Percentiles rank a stretch among this genome's conserved stretches.
Conservation (phyloP, 768 basidiomycete species). For the Phylloporus rhodoxanthus region DNA sequence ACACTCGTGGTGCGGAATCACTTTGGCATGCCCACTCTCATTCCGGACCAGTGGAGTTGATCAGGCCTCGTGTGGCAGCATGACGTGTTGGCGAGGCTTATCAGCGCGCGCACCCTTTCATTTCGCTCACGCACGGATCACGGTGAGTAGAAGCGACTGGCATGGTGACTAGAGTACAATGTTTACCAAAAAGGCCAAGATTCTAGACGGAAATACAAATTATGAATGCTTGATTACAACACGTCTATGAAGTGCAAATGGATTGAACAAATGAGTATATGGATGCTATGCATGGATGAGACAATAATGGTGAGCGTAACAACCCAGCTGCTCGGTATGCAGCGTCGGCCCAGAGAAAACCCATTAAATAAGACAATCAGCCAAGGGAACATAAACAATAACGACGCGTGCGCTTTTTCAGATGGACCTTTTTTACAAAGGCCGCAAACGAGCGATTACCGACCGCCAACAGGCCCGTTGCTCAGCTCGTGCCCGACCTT, state of each 20-base stretch:
- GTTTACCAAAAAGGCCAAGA: too few relatives aligned
- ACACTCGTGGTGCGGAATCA: too few relatives aligned
- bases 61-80: too few relatives aligned
- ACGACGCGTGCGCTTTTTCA: conserved; percentile 6
- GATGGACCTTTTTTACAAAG: neutral
- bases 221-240: neutral
- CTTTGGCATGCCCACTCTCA: too few relatives aligned
- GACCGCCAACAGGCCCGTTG: conserved; percentile 48
- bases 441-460: conserved; percentile 11
- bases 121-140: too few relatives aligned
- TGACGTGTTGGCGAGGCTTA: too few relatives aligned
- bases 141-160: too few relatives aligned
- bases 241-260: neutral
- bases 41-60: too few relatives aligned
- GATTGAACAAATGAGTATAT: neutral
- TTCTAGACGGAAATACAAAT: too few relatives aligned
- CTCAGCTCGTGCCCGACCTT: conserved; percentile 72
- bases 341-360: neutral
- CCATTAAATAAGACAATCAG: conserved; percentile 4
- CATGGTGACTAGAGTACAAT: too few relatives aligned
- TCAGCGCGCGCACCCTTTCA: too few relatives aligned
- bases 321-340: neutral
- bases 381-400: neutral
- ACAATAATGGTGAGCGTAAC: neutral
- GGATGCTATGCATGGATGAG: neutral